Evolutionary conservation across 768 basidiomycete species (phyloP).

Genomic region (Mycena crocata): DNA sequence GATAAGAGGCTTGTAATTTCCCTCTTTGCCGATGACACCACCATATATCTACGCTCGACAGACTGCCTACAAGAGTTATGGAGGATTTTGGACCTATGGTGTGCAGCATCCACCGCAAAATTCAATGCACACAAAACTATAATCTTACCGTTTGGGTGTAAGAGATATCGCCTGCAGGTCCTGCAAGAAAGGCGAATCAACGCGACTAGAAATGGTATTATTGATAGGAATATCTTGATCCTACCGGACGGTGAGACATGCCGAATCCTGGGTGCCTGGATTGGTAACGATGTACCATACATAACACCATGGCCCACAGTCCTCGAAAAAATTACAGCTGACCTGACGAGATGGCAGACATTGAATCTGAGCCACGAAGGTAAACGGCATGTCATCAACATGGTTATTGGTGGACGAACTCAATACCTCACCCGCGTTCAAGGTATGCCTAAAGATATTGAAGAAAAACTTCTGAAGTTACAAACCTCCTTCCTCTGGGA

Average conservation of each 20-base stretch:
- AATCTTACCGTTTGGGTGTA: background rate
- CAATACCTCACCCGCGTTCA: conserved; percentile 42
- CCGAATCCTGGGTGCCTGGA: conserved; percentile 9
- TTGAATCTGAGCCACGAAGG: conserved; percentile 27
- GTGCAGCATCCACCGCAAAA: conserved; percentile 27
- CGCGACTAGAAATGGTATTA: background rate
- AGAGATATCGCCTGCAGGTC: background rate
- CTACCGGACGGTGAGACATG: background rate
- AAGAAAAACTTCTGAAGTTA: conserved; percentile 6
- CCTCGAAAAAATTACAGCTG: conserved; percentile 27
- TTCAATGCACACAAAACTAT: conserved; percentile 45
- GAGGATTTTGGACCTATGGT: background rate
- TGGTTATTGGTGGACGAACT: conserved; percentile 38
- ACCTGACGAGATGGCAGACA: background rate
- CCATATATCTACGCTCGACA: conserved; percentile 43
- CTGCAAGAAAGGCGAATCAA: background rate
- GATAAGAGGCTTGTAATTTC: conserved; percentile 39
- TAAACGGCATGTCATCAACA: conserved; percentile 33
- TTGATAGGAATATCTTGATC: background rate
- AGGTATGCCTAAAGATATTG: conserved; percentile 41
- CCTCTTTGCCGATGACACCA: conserved; percentile 57
- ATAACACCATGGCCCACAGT: background rate
- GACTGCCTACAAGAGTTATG: conserved; percentile 37
- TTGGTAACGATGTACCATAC: conserved; percentile 1
- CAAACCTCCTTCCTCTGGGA: conserved; percentile 12